Evolutionary conservation across 108 stramenopile genomes (phyloP).

Genomic region (Pseudonitzschia pungens): DNA sequence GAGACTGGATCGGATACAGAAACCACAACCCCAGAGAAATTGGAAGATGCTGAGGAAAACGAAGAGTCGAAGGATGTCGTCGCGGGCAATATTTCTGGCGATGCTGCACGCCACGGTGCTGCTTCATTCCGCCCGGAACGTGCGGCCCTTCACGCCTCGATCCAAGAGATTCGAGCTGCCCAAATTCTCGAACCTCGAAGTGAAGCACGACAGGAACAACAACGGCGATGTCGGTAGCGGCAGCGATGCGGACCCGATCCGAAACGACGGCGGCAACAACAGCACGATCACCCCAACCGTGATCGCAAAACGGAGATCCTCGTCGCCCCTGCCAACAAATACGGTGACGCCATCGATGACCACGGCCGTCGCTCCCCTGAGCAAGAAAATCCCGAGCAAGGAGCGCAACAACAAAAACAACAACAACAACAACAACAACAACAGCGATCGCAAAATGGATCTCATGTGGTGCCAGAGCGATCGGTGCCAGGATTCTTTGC

Average conservation of each 20-base stretch:
- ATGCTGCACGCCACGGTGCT: neutral
- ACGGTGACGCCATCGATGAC: neutral
- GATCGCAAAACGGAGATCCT: neutral
- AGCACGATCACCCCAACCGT: neutral
- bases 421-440: too few relatives aligned
- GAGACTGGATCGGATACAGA: too few relatives aligned
- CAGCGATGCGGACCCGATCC: neutral
- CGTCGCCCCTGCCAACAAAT: neutral
- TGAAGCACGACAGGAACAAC: neutral
- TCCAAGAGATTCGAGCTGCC: neutral
- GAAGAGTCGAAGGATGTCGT: neutral
- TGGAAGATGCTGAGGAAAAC: neutral
- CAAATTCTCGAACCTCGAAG: neutral
- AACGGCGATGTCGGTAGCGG: neutral
- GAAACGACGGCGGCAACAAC: neutral
- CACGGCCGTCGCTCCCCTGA: neutral
- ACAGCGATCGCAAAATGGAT: slow-evolving; percentile 45
- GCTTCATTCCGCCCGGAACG: neutral
- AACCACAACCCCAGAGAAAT: neutral
- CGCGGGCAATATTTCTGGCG: neutral
- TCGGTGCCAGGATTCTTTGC: slow-evolving; percentile 52
- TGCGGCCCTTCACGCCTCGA: neutral
- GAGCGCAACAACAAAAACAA: neutral
- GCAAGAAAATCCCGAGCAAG: neutral
- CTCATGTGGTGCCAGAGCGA: slow-evolving; percentile 73